A percentile compares a stretch with the other conserved stretches of the same genome.
Evolutionary conservation across 495 filamentous ascomycete species (phyloP).

Genomic region (Xylaria curta): DNA sequence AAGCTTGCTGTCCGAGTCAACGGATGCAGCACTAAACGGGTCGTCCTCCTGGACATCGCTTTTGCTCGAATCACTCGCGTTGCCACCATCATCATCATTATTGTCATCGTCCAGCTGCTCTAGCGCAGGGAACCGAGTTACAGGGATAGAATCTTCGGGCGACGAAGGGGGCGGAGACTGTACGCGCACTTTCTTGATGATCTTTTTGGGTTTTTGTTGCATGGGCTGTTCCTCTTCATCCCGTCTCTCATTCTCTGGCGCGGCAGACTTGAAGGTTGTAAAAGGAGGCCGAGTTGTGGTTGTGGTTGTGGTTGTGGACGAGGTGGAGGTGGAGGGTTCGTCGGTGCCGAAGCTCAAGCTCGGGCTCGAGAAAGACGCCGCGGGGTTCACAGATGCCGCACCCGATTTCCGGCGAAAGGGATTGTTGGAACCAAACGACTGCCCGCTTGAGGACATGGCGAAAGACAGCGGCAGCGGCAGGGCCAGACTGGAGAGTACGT

Average conservation of each 20-base stretch:
- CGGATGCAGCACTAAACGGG: constrained; percentile 34
- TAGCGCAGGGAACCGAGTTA: constrained; percentile 39
- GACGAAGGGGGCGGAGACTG: constrained; percentile 62
- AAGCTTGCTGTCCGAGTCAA: constrained; percentile 21
- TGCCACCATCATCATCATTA: constrained; percentile 29
- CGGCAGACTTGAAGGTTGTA: constrained; percentile 39
- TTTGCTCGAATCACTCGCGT: constrained; percentile 33
- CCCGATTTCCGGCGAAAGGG: constrained; percentile 52
- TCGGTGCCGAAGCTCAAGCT: constrained; percentile 27
- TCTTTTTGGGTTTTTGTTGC: constrained; percentile 52
- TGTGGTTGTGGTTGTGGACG: too few species aligned
- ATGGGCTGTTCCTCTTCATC: constrained; percentile 38
- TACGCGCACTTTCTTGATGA: constrained; percentile 61
- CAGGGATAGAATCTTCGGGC: constrained; percentile 46
- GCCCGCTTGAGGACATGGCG: constrained; percentile 31
- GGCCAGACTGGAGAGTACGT: constrained; percentile 6
- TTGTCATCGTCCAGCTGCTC: constrained; percentile 33
- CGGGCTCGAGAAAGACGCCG: constrained; percentile 26
- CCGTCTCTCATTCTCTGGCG: constrained; percentile 26
- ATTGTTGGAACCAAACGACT: constrained; percentile 52
- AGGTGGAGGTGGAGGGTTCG: constrained; percentile 28
- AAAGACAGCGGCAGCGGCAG: background rate
- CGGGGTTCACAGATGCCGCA: constrained; percentile 20
- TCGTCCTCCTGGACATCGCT: constrained; percentile 33
- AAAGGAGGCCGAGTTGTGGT: constrained; percentile 32